These are phyloP conservation scores for Zymoseptoria passerinii DNA, from an alignment of 2,329 filamentous ascomycete genomes.

Conservation along the genomic window DNA sequence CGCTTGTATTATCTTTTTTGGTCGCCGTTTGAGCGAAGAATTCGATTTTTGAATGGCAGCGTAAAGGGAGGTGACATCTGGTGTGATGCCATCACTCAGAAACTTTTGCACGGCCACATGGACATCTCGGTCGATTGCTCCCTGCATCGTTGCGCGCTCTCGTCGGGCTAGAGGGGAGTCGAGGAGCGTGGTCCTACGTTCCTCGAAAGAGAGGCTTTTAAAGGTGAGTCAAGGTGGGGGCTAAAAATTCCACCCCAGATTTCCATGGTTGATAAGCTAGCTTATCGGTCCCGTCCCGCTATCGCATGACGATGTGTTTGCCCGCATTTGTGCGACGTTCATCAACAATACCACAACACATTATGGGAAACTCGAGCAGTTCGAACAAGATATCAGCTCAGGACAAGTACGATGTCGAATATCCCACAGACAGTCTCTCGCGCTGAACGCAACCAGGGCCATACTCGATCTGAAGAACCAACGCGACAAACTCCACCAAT, in stretches of 20 bases:
- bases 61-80: slow-evolving; percentile 47
- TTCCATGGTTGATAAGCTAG: background rate
- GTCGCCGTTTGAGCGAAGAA: slow-evolving; percentile 72
- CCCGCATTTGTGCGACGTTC: background rate
- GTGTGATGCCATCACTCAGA: slow-evolving; percentile 17
- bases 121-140: slow-evolving; percentile 42
- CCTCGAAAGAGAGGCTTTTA: background rate
- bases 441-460: slow-evolving; percentile 50
- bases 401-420: slow-evolving; percentile 58
- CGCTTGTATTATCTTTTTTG: slow-evolving; percentile 73
- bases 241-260: background rate
- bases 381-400: slow-evolving; percentile 62
- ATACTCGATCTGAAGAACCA: slow-evolving; percentile 97
- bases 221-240: background rate
- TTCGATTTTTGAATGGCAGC: slow-evolving; percentile 77
- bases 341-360: background rate
- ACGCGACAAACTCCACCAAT: slow-evolving; percentile 93
- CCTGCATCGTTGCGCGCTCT: background rate
- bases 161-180: background rate
- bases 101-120: slow-evolving; percentile 40
- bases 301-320: background rate
- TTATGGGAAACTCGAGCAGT: slow-evolving; percentile 58
- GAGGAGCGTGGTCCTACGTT: background rate
- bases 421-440: slow-evolving; percentile 3
- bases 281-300: background rate